Evolutionary conservation across 768 basidiomycete genomes (phyloP).

Genomic region (Wakefieldia striispora): DNA sequence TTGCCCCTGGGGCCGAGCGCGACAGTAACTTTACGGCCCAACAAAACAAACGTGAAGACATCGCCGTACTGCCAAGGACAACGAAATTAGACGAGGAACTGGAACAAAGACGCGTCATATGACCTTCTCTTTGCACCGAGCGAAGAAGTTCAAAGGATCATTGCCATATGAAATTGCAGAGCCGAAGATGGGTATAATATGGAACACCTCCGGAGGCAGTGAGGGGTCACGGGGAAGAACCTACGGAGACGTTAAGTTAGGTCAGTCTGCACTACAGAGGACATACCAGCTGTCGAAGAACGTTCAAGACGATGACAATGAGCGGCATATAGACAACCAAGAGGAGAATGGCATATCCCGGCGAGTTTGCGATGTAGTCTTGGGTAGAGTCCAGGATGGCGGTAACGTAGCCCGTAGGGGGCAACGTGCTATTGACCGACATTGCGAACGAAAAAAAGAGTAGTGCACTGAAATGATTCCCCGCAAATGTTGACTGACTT

Average conservation of each 20-base stretch:
- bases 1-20: slow-evolving; percentile 89
- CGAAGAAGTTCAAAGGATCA: slow-evolving; percentile 89
- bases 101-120: slow-evolving; percentile 15
- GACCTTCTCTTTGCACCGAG: slow-evolving; percentile 75
- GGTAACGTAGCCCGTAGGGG: slow-evolving; percentile 26
- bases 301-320: slow-evolving; percentile 67
- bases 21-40: slow-evolving; percentile 89
- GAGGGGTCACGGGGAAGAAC: slow-evolving; percentile 64
- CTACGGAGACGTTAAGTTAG: slow-evolving; percentile 37
- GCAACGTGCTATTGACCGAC: slow-evolving; percentile 23
- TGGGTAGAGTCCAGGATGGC: slow-evolving; percentile 15
- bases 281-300: slow-evolving; percentile 75
- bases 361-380: slow-evolving; percentile 21
- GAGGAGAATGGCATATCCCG: slow-evolving; percentile 34
- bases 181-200: slow-evolving; percentile 87
- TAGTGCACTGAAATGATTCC: not conserved
- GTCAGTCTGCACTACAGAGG: not conserved
- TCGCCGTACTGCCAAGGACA: slow-evolving; percentile 72
- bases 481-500: not conserved
- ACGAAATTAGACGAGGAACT: not conserved
- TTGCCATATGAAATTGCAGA: slow-evolving; percentile 88
- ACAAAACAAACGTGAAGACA: slow-evolving; percentile 92
- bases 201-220: slow-evolving; percentile 89
- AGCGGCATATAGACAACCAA: slow-evolving; percentile 64
- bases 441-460: slow-evolving; percentile 15